Conservation (phyloP, 2,329 filamentous ascomycete genomes). For the Pseudohalonectria lignicola region DNA sequence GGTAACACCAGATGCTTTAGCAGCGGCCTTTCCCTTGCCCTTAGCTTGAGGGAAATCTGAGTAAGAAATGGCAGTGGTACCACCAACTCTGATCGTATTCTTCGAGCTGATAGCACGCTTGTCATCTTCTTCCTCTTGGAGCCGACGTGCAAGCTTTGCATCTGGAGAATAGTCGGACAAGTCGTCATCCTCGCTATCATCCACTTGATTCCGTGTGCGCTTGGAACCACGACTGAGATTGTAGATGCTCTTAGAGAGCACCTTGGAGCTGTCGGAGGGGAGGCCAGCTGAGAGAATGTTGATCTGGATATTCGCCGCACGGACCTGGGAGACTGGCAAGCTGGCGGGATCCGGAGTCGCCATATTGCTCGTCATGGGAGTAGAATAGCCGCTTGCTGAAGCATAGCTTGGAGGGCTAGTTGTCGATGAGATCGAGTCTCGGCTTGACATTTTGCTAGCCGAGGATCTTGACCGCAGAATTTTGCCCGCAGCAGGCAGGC, state of each 20-base stretch:
- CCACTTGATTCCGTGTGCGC: constrained; percentile 30
- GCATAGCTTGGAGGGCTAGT: constrained; percentile 18
- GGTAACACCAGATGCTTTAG: too few species aligned
- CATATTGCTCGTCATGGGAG: constrained; percentile 29
- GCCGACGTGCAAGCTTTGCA: constrained; percentile 40
- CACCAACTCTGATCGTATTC: too few species aligned
- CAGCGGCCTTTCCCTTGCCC: too few species aligned
- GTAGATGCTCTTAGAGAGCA: constrained; percentile 36
- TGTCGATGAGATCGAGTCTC: constrained; percentile 21
- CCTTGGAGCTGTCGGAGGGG: constrained; percentile 30
- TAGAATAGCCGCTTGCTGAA: constrained; percentile 27
- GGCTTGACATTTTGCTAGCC: background rate
- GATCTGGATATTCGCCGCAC: constrained; percentile 21
- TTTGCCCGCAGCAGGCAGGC: too few species aligned
- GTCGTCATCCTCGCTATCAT: constrained; percentile 29
- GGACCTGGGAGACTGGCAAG: constrained; percentile 9
- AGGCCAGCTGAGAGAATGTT: constrained; percentile 21
- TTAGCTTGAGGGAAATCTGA: too few species aligned
- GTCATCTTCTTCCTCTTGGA: constrained; percentile 46
- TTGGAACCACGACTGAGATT: constrained; percentile 28
- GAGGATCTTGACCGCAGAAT: too few species aligned
- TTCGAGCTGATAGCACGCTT: too few species aligned
- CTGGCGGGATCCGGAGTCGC: constrained; percentile 22
- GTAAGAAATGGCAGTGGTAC: too few species aligned
- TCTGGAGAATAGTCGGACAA: constrained; percentile 26